Conservation (phyloP, 2,329 filamentous ascomycete species). For the Allantophomopsis cytisporea region DNA sequence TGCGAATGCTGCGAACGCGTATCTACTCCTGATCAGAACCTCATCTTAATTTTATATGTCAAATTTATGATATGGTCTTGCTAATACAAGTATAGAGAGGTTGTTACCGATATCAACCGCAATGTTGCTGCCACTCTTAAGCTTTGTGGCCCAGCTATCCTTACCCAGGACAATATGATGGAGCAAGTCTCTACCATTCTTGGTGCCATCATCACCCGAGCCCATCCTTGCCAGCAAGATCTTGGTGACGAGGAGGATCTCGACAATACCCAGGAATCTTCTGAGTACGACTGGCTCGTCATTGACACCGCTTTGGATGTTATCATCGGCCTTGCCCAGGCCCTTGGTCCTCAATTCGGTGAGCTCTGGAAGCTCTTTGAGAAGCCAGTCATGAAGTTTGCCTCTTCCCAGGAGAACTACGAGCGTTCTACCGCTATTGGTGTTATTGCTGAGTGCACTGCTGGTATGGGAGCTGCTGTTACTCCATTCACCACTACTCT, state of each 20-base stretch:
- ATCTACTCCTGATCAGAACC: constrained; percentile 30
- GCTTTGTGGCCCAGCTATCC: constrained; percentile 75
- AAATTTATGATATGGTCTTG: constrained; percentile 1
- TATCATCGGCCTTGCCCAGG: constrained; percentile 68
- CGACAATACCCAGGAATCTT: constrained; percentile 59
- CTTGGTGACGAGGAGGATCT: constrained; percentile 71
- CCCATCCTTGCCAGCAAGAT: constrained; percentile 87
- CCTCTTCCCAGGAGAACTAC: constrained; percentile 70
- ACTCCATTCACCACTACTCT: constrained; percentile 69
- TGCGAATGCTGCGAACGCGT: constrained; percentile 86
- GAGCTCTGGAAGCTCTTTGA: constrained; percentile 95
- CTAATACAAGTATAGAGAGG: constrained; percentile 40
- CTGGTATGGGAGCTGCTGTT: constrained; percentile 69
- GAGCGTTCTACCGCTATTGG: constrained; percentile 87
- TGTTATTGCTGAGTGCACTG: constrained; percentile 81
- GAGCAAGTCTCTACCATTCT: constrained; percentile 67
- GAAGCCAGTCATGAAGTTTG: constrained; percentile 79
- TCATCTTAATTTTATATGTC: constrained; percentile 10
- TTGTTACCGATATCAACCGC: constrained; percentile 90
- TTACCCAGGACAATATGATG: constrained; percentile 59
- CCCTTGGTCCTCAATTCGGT: constrained; percentile 67
- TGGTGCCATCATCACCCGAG: constrained; percentile 70
- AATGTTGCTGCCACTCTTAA: constrained; percentile 85
- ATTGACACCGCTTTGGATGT: constrained; percentile 92
- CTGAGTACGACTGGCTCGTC: constrained; percentile 95